phyloP scores from a whole-genome alignment of 257 asterid species.

The Paulownia fortunei region DNA sequence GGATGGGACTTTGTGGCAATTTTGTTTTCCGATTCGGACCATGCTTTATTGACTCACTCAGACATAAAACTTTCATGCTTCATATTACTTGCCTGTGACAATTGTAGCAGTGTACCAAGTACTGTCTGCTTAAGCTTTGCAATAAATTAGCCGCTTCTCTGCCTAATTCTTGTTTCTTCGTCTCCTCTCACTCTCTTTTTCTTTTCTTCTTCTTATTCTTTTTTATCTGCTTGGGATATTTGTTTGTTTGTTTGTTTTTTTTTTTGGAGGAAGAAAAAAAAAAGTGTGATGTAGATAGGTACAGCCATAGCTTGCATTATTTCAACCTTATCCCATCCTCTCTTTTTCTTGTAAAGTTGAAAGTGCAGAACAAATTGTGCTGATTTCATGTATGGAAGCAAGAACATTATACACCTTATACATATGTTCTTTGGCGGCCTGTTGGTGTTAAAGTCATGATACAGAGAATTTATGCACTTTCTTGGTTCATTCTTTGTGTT shows the following conservation, averaged over 20 bases:
- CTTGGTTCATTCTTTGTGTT: not conserved
- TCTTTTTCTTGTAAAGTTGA: not conserved
- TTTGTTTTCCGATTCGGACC: slow-evolving; percentile 30
- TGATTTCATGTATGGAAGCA: not conserved
- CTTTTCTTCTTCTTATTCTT: not conserved
- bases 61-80: slow-evolving; percentile 48
- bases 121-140: slow-evolving; percentile 17
- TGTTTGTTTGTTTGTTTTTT: no score
- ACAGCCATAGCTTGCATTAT: slow-evolving; percentile 5
- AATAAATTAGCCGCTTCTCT: slow-evolving; percentile 26
- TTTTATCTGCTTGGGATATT: not conserved
- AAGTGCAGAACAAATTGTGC: not conserved
- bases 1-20: slow-evolving; percentile 51
- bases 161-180: slow-evolving; percentile 26
- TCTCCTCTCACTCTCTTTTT: not conserved
- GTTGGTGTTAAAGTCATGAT: not conserved
- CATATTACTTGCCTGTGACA: slow-evolving; percentile 46
- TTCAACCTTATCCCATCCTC: slow-evolving; percentile 25
- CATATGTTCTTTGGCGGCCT: not conserved
- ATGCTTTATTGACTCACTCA: slow-evolving; percentile 44
- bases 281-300: not conserved
- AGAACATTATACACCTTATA: not conserved
- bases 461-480: not conserved
- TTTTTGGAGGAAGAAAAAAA: not conserved
- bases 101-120: slow-evolving; percentile 41